phyloP scores from a whole-genome alignment of 305 asterid genomes.

The Galium porrigens region DNA sequence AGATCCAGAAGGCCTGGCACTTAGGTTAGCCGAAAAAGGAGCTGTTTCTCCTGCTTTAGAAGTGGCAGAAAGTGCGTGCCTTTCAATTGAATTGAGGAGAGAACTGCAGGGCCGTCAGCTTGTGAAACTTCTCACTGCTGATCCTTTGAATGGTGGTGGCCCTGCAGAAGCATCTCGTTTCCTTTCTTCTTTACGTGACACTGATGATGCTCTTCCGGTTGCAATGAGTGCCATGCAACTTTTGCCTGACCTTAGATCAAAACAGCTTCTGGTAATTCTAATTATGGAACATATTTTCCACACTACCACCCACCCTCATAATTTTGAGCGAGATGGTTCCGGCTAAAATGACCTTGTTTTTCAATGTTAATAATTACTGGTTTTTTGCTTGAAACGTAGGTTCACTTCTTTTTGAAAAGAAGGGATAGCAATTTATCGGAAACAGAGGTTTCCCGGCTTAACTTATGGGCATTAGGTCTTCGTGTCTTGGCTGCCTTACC shows the following conservation, averaged over 20 bases:
- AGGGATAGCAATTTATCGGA: slow-evolving; percentile 79
- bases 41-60: slow-evolving; percentile 90
- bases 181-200: slow-evolving; percentile 77
- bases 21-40: slow-evolving; percentile 93
- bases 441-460: slow-evolving; percentile 77
- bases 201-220: slow-evolving; percentile 93
- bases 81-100: slow-evolving; percentile 82
- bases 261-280: slow-evolving; percentile 86
- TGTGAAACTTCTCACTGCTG: slow-evolving; percentile 92
- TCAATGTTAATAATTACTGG: slow-evolving; percentile 17
- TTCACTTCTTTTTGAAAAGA: slow-evolving; percentile 93
- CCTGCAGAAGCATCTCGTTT: slow-evolving; percentile 99
- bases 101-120: slow-evolving; percentile 99
- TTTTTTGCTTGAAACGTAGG: slow-evolving; percentile 38
- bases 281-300: slow-evolving; percentile 7
- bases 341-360: background rate
- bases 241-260: slow-evolving; percentile 84
- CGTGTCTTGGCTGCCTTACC: slow-evolving; percentile 92
- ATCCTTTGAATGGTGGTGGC: slow-evolving; percentile 93
- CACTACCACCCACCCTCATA: background rate
- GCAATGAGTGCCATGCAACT: slow-evolving; percentile 99
- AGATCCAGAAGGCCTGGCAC: slow-evolving; percentile 98
- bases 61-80: slow-evolving; percentile 93
- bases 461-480: slow-evolving; percentile 97
- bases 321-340: background rate